These are phyloP conservation scores for Dothistroma septosporum DNA, from an alignment of 2,329 filamentous ascomycete genomes.

Conservation along the genomic window DNA sequence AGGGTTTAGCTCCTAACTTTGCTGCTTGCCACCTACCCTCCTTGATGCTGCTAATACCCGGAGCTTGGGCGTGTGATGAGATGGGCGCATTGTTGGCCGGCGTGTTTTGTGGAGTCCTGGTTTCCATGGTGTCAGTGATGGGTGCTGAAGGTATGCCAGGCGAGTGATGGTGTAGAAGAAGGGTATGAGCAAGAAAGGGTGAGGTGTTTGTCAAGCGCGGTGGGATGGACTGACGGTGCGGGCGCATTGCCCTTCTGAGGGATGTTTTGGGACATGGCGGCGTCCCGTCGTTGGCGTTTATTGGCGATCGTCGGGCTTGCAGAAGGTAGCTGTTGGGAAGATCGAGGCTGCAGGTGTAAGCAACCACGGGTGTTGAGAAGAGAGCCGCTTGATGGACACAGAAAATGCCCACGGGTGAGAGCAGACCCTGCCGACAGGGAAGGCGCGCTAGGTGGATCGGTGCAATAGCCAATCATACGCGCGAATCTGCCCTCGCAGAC, in stretches of 20 bases:
- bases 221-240: slow-evolving; percentile 8
- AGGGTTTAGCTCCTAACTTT: neutral
- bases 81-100: slow-evolving; percentile 94
- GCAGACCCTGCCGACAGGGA: neutral
- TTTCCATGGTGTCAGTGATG: slow-evolving; percentile 31
- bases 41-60: slow-evolving; percentile 89
- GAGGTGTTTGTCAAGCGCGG: slow-evolving; percentile 7
- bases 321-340: neutral
- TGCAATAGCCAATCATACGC: slow-evolving; percentile 1
- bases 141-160: neutral
- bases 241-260: slow-evolving; percentile 5
- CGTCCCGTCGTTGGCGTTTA: neutral
- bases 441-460: neutral
- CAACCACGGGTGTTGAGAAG: neutral
- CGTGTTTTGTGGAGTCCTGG: slow-evolving; percentile 96
- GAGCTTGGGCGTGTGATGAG: slow-evolving; percentile 94
- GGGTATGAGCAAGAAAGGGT: neutral
- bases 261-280: slow-evolving; percentile 2
- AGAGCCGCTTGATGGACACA: neutral
- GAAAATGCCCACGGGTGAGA: neutral
- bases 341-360: neutral
- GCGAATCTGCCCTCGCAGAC: neutral
- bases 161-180: neutral
- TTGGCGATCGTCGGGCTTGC: neutral
- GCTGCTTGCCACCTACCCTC: slow-evolving; percentile 65